Evolutionary conservation across 495 filamentous ascomycete genomes (phyloP).

Genomic region (Lophium mytilinum): DNA sequence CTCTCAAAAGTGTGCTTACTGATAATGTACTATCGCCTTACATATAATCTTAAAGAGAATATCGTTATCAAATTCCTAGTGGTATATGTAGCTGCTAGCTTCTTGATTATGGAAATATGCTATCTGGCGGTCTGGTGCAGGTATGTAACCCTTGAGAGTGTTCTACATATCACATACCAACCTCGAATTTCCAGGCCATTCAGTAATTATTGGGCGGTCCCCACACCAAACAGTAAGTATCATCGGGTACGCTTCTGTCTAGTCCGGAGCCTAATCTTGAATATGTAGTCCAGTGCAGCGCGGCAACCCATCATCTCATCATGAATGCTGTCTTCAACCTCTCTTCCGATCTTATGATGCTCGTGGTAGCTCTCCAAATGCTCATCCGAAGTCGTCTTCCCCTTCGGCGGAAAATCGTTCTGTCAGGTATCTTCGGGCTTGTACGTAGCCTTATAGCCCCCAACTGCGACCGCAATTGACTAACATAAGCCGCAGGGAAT

Average conservation of each 20-base stretch:
- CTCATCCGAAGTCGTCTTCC: slow-evolving; percentile 47
- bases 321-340: slow-evolving; percentile 59
- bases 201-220: slow-evolving; percentile 47
- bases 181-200: slow-evolving; percentile 37
- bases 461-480: too few relatives aligned
- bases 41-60: slow-evolving; percentile 40
- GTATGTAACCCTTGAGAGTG: neutral
- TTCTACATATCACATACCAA: neutral
- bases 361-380: slow-evolving; percentile 51
- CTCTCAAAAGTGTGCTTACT: slow-evolving; percentile 42
- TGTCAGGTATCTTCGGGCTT: slow-evolving; percentile 40
- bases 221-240: neutral
- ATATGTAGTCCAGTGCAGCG: slow-evolving; percentile 23
- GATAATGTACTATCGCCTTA: slow-evolving; percentile 45
- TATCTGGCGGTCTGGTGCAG: slow-evolving; percentile 55
- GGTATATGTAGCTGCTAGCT: slow-evolving; percentile 44
- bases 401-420: slow-evolving; percentile 41
- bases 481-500: slow-evolving; percentile 32
- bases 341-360: slow-evolving; percentile 52
- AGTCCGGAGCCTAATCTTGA: slow-evolving; percentile 27
- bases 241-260: neutral
- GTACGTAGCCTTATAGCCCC: too few relatives aligned
- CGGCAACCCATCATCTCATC: slow-evolving; percentile 48
- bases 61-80: slow-evolving; percentile 44
- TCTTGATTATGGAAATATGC: slow-evolving; percentile 49